These are phyloP conservation scores for Aspergillus coremiiformis DNA, from an alignment of 495 filamentous ascomycete genomes.

Conservation along the genomic window DNA sequence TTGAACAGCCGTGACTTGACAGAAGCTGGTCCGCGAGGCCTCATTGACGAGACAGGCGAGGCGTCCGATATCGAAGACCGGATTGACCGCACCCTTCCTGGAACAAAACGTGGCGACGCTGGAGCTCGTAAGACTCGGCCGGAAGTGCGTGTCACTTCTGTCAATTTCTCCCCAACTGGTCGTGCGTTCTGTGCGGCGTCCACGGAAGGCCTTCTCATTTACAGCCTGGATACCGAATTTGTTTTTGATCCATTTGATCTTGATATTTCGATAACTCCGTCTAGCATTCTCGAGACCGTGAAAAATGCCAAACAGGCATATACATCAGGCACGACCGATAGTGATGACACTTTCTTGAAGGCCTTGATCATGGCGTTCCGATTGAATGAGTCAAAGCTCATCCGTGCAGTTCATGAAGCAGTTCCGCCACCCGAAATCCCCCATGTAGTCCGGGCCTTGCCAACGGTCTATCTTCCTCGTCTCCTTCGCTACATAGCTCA, in stretches of 20 bases:
- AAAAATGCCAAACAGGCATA: slow-evolving; percentile 35
- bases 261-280: slow-evolving; percentile 83
- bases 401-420: slow-evolving; percentile 76
- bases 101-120: slow-evolving; percentile 77
- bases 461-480: slow-evolving; percentile 75
- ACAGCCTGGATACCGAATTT: slow-evolving; percentile 72
- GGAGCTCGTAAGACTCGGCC: slow-evolving; percentile 65
- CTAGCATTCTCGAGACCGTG: slow-evolving; percentile 68
- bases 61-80: slow-evolving; percentile 83
- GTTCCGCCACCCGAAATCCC: slow-evolving; percentile 69
- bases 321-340: slow-evolving; percentile 23
- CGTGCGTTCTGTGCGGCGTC: slow-evolving; percentile 89
- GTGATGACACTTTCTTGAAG: slow-evolving; percentile 74
- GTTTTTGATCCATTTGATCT: slow-evolving; percentile 93
- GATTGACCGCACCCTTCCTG: slow-evolving; percentile 77
- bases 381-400: slow-evolving; percentile 69
- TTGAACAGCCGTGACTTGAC: slow-evolving; percentile 86
- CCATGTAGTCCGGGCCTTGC: slow-evolving; percentile 71
- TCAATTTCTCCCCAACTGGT: slow-evolving; percentile 83
- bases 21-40: slow-evolving; percentile 74
- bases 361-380: slow-evolving; percentile 96
- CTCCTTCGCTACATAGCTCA: slow-evolving; percentile 78
- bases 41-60: slow-evolving; percentile 82
- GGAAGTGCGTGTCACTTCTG: slow-evolving; percentile 76
- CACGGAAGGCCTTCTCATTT: slow-evolving; percentile 89